Evolutionary conservation across 2,329 filamentous ascomycete genomes (phyloP).

Genomic region (Curvularia hawaiiensis): DNA sequence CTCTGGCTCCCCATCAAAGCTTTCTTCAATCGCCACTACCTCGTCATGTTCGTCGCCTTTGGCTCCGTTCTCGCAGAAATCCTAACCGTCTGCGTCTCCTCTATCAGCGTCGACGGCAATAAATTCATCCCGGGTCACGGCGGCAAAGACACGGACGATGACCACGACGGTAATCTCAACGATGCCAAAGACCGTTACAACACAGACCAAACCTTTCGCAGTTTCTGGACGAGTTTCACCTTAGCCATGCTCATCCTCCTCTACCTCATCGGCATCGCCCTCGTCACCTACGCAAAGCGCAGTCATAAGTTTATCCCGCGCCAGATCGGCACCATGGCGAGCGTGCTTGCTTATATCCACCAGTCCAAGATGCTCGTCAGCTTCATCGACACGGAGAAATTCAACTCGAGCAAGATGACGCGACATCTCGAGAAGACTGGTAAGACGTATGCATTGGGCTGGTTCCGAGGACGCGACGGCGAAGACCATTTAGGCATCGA

Average conservation of each 20-base stretch:
- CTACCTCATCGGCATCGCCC: conserved; percentile 66
- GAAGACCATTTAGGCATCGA: conserved; percentile 78
- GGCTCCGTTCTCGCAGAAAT: conserved; percentile 76
- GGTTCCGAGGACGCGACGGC: conserved; percentile 76
- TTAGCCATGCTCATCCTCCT: conserved; percentile 68
- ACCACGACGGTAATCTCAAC: conserved; percentile 5
- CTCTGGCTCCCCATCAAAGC: conserved; percentile 67
- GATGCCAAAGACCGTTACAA: conserved; percentile 33
- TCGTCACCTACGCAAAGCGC: conserved; percentile 65
- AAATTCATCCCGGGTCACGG: conserved; percentile 57
- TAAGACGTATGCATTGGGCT: conserved; percentile 76
- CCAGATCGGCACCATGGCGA: conserved; percentile 78
- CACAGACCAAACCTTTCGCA: conserved; percentile 55
- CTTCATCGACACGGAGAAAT: conserved; percentile 72
- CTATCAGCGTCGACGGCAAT: conserved; percentile 68
- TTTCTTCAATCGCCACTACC: conserved; percentile 65
- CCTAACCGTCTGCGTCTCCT: conserved; percentile 70
- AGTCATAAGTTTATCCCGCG: conserved; percentile 75
- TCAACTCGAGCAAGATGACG: conserved; percentile 67
- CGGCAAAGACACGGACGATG: conserved; percentile 21
- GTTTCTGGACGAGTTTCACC: conserved; percentile 69
- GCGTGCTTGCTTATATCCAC: conserved; percentile 77
- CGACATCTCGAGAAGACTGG: conserved; percentile 62
- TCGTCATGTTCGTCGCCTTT: conserved; percentile 71
- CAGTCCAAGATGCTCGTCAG: conserved; percentile 79